Percentiles rank a stretch among this genome's conserved stretches.
Conservation (phyloP, 441 rosid species). For the Sinapis alba region DNA sequence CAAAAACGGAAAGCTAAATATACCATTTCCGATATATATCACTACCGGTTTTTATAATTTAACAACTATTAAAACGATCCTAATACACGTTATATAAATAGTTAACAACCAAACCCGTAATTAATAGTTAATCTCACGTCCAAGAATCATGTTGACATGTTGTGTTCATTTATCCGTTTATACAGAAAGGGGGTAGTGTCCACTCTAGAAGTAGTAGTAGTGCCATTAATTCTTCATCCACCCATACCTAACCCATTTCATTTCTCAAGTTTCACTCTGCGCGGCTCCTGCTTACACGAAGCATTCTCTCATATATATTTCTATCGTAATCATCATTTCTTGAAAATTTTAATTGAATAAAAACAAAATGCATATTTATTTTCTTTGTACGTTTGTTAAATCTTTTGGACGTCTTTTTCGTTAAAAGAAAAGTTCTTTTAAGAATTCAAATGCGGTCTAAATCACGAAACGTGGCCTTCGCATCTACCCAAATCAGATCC, state of each 20-base stretch:
- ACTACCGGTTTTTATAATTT: background rate
- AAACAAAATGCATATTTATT: background rate
- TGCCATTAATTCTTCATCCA: background rate
- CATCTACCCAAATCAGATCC: background rate
- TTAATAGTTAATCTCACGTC: background rate
- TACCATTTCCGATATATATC: background rate
- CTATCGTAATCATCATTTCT: background rate
- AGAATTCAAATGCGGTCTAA: background rate
- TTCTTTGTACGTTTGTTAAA: background rate
- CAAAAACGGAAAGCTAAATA: background rate
- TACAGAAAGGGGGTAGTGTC: background rate
- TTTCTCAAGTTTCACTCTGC: background rate
- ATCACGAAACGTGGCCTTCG: background rate
- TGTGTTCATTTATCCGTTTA: background rate
- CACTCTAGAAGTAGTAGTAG: background rate
- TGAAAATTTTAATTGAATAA: background rate
- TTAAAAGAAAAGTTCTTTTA: background rate
- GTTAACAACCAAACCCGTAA: background rate
- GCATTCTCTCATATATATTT: background rate
- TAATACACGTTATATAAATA: background rate
- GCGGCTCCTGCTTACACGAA: slow-evolving; percentile 22
- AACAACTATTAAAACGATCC: background rate
- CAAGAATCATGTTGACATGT: background rate
- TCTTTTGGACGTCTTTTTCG: background rate
- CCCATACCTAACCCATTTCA: slow-evolving; percentile 9